A percentile compares a stretch with the other conserved stretches of the same genome.
These are phyloP conservation scores for Fusarium anthophilum DNA, from an alignment of 2,329 filamentous ascomycete species.

Conservation along the genomic window DNA sequence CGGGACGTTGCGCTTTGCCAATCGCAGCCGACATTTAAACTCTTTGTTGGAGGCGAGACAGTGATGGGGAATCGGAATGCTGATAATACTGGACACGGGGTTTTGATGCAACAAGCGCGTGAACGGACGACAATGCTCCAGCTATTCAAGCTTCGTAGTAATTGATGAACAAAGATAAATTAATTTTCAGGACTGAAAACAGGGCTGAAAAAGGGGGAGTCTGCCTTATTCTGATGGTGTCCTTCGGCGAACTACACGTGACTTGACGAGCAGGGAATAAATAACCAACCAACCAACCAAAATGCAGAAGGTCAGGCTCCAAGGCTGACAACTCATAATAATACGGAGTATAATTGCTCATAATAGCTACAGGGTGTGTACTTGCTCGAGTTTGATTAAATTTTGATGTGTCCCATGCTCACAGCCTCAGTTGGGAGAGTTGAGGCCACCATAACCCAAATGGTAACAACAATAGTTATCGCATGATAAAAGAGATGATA, in stretches of 20 bases:
- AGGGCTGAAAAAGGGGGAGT: not conserved
- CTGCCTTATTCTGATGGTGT: not conserved
- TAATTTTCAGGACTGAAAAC: not conserved
- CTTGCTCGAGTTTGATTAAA: not conserved
- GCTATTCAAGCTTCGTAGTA: rapidly evolving
- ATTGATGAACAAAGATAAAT: rapidly evolving
- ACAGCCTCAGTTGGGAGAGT: too few relatives aligned
- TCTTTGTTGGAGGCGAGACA: too few relatives aligned
- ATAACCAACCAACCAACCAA: not conserved
- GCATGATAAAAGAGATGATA: not conserved
- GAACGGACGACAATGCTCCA: too few relatives aligned
- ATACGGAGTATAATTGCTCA: not conserved
- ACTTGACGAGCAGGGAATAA: not conserved
- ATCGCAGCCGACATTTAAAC: not conserved
- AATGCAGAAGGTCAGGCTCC: not conserved
- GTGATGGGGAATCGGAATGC: too few relatives aligned
- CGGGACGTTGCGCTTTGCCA: not conserved
- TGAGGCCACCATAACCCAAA: not conserved
- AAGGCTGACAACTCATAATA: not conserved
- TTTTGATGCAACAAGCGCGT: too few relatives aligned
- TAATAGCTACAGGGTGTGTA: not conserved
- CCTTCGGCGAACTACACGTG: not conserved
- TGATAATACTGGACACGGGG: too few relatives aligned
- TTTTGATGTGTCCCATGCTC: rapidly evolving
- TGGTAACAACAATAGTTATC: rapidly evolving